phyloP scores from a whole-genome alignment of 257 asterid species.

The Ocimum tenuiflorum region DNA sequence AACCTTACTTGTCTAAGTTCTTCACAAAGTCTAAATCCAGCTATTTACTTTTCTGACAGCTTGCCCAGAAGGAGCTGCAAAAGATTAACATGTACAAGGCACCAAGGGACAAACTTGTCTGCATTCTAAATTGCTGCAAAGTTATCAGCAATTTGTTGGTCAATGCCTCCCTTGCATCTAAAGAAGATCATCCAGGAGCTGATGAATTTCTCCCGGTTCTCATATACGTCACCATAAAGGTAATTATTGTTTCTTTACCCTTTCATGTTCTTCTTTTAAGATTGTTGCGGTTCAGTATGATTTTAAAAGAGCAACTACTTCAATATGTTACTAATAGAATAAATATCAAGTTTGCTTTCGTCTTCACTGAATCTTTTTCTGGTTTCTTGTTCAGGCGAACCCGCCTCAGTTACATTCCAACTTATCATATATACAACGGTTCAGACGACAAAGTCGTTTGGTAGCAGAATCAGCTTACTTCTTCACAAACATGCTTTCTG shows the following conservation, averaged over 20 bases:
- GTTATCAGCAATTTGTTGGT: slow-evolving; percentile 80
- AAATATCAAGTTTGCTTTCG: no score
- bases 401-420: slow-evolving; percentile 93
- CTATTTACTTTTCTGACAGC: slow-evolving; percentile 42
- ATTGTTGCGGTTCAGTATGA: not conserved
- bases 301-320: not conserved
- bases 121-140: slow-evolving; percentile 87
- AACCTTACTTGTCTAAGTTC: not conserved
- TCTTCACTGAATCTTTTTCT: not conserved
- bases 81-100: slow-evolving; percentile 96
- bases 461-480: slow-evolving; percentile 83
- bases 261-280: not conserved
- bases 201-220: slow-evolving; percentile 97
- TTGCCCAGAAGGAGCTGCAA: slow-evolving; percentile 95
- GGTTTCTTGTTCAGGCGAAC: slow-evolving; percentile 63
- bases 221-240: slow-evolving; percentile 88
- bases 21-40: slow-evolving; percentile 14
- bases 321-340: not conserved
- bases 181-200: slow-evolving; percentile 92
- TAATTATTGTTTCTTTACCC: slow-evolving; percentile 24
- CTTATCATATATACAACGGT: slow-evolving; percentile 72
- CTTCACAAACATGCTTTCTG: slow-evolving; percentile 94
- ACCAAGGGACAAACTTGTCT: slow-evolving; percentile 92
- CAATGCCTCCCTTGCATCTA: slow-evolving; percentile 68
- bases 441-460: slow-evolving; percentile 75